Evolutionary conservation across 768 basidiomycete species (phyloP).

Genomic region (Gyrodon lividus): DNA sequence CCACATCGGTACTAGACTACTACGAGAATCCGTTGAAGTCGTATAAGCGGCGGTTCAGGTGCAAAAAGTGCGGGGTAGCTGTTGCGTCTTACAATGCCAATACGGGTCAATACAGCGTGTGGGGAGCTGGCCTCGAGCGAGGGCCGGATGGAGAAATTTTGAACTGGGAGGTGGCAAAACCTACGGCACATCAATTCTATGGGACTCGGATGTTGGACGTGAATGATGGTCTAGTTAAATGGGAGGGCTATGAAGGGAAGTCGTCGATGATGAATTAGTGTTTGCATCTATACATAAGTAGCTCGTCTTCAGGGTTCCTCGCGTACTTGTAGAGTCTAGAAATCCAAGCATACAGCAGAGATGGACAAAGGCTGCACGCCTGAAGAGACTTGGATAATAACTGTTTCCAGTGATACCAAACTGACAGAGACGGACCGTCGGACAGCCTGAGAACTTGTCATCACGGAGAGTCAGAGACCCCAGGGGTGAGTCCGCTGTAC

Average conservation of each 20-base stretch:
- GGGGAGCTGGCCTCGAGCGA: conserved; percentile 56
- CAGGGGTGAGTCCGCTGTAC: too few relatives aligned
- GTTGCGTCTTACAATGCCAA: conserved; percentile 54
- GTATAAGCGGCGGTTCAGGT: conserved; percentile 62
- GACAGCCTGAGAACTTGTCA: too few relatives aligned
- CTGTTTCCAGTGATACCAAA: too few relatives aligned
- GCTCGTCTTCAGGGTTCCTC: not conserved
- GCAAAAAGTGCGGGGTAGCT: conserved; percentile 56
- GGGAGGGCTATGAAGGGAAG: conserved; percentile 59
- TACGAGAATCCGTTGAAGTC: conserved; percentile 51
- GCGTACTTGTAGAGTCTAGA: not conserved
- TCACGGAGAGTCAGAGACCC: too few relatives aligned
- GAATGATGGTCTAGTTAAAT: conserved; percentile 56
- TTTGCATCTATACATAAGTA: too few relatives aligned
- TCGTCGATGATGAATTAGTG: conserved; percentile 37
- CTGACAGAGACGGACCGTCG: too few relatives aligned
- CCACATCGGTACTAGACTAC: conserved; percentile 39
- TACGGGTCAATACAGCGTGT: conserved; percentile 51
- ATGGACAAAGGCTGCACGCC: too few relatives aligned
- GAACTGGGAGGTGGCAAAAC: conserved; percentile 54
- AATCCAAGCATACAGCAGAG: not conserved
- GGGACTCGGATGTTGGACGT: conserved; percentile 59
- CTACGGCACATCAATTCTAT: conserved; percentile 65
- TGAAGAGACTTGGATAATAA: not conserved
- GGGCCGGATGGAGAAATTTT: conserved; percentile 49